Percentiles rank a stretch among this genome's conserved stretches.
Evolutionary conservation across 2,329 filamentous ascomycete species (phyloP).

Genomic region (Phoma sp.): DNA sequence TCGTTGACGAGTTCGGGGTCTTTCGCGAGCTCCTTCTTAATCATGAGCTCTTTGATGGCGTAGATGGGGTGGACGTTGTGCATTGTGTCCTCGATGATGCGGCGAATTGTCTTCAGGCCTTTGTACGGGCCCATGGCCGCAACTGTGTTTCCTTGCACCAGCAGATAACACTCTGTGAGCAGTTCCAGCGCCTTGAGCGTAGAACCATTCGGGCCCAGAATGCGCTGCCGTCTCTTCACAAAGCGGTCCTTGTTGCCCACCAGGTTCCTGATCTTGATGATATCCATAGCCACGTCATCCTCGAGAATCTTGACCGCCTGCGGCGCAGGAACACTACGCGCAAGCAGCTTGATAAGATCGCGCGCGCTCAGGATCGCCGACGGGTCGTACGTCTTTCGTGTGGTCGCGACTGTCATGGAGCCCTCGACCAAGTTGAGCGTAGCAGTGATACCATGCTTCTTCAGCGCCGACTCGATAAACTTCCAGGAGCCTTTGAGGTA

Average conservation of each 20-base stretch:
- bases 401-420: conserved; percentile 96
- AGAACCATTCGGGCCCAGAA: conserved; percentile 87
- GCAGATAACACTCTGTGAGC: conserved; percentile 83
- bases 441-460: conserved; percentile 87
- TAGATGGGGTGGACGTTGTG: conserved; percentile 88
- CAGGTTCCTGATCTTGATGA: conserved; percentile 92
- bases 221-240: conserved; percentile 90
- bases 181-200: conserved; percentile 94
- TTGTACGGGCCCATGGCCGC: conserved; percentile 88
- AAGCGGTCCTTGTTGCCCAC: conserved; percentile 95
- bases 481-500: conserved; percentile 95
- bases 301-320: conserved; percentile 94
- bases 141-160: conserved; percentile 97
- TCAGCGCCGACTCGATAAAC: conserved; percentile 82
- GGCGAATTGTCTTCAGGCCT: conserved; percentile 87
- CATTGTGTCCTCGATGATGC: conserved; percentile 92
- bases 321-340: conserved; percentile 82
- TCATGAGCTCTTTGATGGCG: conserved; percentile 95
- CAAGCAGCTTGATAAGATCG: conserved; percentile 91
- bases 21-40: conserved; percentile 89
- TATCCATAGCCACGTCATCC: conserved; percentile 88
- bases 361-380: conserved; percentile 91
- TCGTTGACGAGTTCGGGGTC: conserved; percentile 85
- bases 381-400: conserved; percentile 87
- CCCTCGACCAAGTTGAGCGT: conserved; percentile 94